These are phyloP conservation scores for Peniophora sp. DNA, from an alignment of 1,284 basidiomycete genomes.

Conservation along the genomic window DNA sequence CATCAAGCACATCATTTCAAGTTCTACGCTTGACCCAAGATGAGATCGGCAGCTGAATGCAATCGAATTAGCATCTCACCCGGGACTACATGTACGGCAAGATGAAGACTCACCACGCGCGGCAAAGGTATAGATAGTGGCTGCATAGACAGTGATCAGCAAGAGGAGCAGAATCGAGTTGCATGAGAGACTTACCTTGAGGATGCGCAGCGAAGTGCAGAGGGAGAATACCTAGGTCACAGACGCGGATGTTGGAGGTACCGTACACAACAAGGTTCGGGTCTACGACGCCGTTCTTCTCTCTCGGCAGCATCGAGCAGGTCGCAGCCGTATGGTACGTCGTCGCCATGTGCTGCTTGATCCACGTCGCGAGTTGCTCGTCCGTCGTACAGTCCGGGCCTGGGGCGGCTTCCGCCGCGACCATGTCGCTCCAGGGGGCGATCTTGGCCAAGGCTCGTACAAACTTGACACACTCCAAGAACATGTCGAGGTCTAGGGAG, in stretches of 20 bases:
- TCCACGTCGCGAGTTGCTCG: conserved; percentile 9
- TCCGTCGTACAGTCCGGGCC: conserved; percentile 14
- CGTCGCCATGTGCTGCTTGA: conserved; percentile 11
- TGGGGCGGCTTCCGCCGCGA: conserved; percentile 13
- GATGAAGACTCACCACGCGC: too few relatives aligned
- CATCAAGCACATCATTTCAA: too few relatives aligned
- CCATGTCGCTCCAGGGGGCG: background rate
- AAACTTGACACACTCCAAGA: conserved; percentile 33
- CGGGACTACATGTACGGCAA: too few relatives aligned
- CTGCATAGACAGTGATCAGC: too few relatives aligned
- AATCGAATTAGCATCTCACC: too few relatives aligned
- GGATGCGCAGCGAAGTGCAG: conserved; percentile 14
- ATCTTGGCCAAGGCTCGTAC: conserved; percentile 13
- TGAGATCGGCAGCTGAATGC: too few relatives aligned
- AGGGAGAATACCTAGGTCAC: conserved; percentile 21
- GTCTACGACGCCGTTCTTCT: conserved; percentile 50
- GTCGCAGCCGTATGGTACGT: conserved; percentile 19
- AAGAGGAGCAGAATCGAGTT: too few relatives aligned
- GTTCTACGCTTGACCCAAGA: too few relatives aligned
- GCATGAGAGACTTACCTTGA: too few relatives aligned
- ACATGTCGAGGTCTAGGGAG: conserved; percentile 17
- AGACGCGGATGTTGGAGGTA: conserved; percentile 25
- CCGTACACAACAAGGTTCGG: conserved; percentile 37
- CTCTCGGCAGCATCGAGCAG: conserved; percentile 45
- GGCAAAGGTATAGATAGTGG: too few relatives aligned